Evolutionary conservation across 2,329 filamentous ascomycete genomes (phyloP).

Genomic region (Blumeriella jaapii): DNA sequence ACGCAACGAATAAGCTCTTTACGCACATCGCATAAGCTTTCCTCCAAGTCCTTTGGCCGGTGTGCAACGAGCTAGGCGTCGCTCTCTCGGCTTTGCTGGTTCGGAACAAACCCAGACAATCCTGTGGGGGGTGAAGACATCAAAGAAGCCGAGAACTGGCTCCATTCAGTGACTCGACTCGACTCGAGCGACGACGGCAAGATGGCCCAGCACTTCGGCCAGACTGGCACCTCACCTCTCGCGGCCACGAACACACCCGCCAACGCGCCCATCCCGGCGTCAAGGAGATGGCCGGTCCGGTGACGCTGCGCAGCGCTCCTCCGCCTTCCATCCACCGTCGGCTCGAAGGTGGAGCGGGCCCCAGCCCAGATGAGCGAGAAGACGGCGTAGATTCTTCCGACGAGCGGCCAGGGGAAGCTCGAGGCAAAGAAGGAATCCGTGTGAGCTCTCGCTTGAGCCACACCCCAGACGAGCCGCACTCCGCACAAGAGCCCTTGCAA

Average conservation of each 20-base stretch:
- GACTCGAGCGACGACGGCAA: too few species aligned
- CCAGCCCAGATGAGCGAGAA: conserved; percentile 2
- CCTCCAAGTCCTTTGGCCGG: too few species aligned
- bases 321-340: conserved; percentile 3
- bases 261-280: conserved; percentile 5
- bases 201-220: too few species aligned
- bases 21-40: too few species aligned
- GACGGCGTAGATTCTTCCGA: conserved; percentile 2
- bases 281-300: conserved; percentile 4
- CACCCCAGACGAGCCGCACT: conserved; percentile 1
- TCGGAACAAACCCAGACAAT: too few species aligned
- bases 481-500: conserved; percentile 4
- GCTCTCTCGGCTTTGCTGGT: too few species aligned
- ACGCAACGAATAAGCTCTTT: too few species aligned
- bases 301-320: conserved; percentile 1
- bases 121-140: too few species aligned
- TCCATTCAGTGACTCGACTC: too few species aligned
- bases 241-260: conserved; percentile 4
- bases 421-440: conserved; percentile 3
- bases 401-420: conserved; percentile 4
- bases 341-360: conserved; percentile 1
- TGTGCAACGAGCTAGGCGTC: too few species aligned
- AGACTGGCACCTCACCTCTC: too few species aligned
- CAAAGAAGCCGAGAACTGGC: too few species aligned
- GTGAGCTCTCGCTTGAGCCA: not conserved